Base-by-base conservation (phyloP, 441 rosid species). In the Aquilaria agallochum region DNA sequence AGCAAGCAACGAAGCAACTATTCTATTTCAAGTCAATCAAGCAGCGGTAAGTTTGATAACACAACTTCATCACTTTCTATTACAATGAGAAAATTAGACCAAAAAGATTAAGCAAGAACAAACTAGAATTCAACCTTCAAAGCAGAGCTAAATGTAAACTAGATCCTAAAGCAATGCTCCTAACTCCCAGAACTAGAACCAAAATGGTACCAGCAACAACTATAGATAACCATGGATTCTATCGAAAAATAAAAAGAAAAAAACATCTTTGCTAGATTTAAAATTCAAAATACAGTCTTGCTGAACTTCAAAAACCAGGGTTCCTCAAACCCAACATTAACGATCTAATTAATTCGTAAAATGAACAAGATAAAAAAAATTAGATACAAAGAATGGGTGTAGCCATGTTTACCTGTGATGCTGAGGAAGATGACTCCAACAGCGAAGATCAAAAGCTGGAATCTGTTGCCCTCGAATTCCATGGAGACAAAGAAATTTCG, bases 371-470 rank as follows among this genome's bases (percentile, higher is more conserved):
- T 31, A 7, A 40, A 10, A 10, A 8, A 11, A n/a, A 13, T 30
- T 7, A 11, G 58, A 51, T 30, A 54, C 1, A 31, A 5, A 7
- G 44, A 5, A 58, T 5, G 14, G 30, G 48, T 15, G 45, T 40
- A 7, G 45, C 9, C 45, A 40, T 40, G 45, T 44, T 42, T 67
- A 83, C 92, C 92, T 20, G 83, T 66, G 65, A 81, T 62, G 32
- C 92, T 78, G 62, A 86, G 89, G 50, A 65, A 56, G 60, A 82
- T 34, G 73, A 81, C 53, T 48, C 89, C 89, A 49, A 48, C 68
- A 45, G 78, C 53, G 68, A 71, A 46, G 76, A 75, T 20, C 14
- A 80, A 58, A 63, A 81, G 11, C 51, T 66, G 83, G 42, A 78
- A 60, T 48, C 89, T 66, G 56, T 59, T 72, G 48, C 50, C 68